Percentiles rank a stretch among this genome's conserved stretches.
These are phyloP conservation scores for Trichoderma virens DNA, from an alignment of 495 filamentous ascomycete genomes.

Conservation along the genomic window DNA sequence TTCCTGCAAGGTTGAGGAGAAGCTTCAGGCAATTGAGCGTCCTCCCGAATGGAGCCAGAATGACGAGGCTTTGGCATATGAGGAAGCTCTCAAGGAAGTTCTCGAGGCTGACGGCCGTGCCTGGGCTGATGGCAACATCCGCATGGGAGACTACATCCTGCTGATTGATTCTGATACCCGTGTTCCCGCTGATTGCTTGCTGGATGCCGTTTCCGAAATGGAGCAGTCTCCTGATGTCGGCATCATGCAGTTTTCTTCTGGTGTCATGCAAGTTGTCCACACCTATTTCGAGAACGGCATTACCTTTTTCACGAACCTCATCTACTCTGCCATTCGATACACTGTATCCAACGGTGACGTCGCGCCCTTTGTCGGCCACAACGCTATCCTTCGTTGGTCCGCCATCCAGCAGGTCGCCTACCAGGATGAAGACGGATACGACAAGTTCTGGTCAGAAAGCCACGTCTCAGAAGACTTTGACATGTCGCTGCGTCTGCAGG, in stretches of 20 bases:
- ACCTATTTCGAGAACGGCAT: slow-evolving; percentile 70
- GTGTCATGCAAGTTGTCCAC: slow-evolving; percentile 73
- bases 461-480: slow-evolving; percentile 83
- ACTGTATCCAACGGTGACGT: slow-evolving; percentile 77
- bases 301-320: slow-evolving; percentile 79
- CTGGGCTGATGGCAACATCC: slow-evolving; percentile 74
- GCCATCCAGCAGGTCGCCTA: slow-evolving; percentile 73
- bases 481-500: slow-evolving; percentile 74
- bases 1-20: slow-evolving; percentile 67
- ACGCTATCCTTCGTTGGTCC: slow-evolving; percentile 71
- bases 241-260: slow-evolving; percentile 74
- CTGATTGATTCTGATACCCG: slow-evolving; percentile 72
- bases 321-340: slow-evolving; percentile 71
- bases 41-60: slow-evolving; percentile 57
- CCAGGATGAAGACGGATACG: slow-evolving; percentile 55
- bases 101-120: slow-evolving; percentile 61
- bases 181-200: slow-evolving; percentile 62
- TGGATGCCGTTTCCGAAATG: slow-evolving; percentile 75
- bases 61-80: slow-evolving; percentile 64
- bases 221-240: slow-evolving; percentile 71
- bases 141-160: slow-evolving; percentile 73
- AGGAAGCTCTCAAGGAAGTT: slow-evolving; percentile 59
- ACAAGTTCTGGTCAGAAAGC: slow-evolving; percentile 79
- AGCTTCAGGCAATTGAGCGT: slow-evolving; percentile 48
- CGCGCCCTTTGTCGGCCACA: slow-evolving; percentile 73